Base-by-base conservation (phyloP, 2,329 filamentous ascomycete species). In the Arthrocladium fulminans region DNA sequence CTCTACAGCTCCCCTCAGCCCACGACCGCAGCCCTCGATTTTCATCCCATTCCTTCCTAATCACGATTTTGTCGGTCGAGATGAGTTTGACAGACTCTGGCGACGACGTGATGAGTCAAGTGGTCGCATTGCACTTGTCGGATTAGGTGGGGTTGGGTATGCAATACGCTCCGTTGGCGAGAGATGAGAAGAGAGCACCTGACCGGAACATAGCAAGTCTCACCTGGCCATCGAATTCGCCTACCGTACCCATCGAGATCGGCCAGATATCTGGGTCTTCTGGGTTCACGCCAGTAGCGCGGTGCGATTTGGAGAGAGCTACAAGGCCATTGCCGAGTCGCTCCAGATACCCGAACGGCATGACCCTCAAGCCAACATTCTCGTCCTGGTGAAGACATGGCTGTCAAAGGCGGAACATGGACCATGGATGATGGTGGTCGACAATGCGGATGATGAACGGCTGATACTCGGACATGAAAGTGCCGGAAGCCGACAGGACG, bases 61-160 rank as follows among this genome's bases (percentile, higher is more conserved):
- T 29, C 53, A 49, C 4, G 57, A 61, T 47, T 67, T 66, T 20
- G 54, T 65, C n/a, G 37, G 60, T 59, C 6, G 59, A 51, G 54
- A 57, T 25, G 56, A 66, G 19, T 54, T 63, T 8, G 29, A 47
- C 2, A 57, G 57, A 40, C 44, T 66, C 22, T 32, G 44, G 12
- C 10, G 55, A n/a, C 51, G 52, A 50, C 62, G 56, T 34, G 47
- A 49, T 7, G 29, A 52, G 10, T 51, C 53, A 1, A 32, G 43
- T 1, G 37, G 45, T 1, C 59, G 61, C 1, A 55, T 64, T 5
- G 63, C 62, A 1, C 57, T 67, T 7, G 55, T 63, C 0, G 65
- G 66, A n/a, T 47, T 68, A 2, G 66, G 65, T 3, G 64, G 66
- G 13, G 56, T 65, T 30, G 52, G 66, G 56, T 61, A 66, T 59